A percentile compares a stretch with the other conserved stretches of the same genome.
phyloP scores from a whole-genome alignment of 345 rosid species.

The Gossypium sturtianum region DNA sequence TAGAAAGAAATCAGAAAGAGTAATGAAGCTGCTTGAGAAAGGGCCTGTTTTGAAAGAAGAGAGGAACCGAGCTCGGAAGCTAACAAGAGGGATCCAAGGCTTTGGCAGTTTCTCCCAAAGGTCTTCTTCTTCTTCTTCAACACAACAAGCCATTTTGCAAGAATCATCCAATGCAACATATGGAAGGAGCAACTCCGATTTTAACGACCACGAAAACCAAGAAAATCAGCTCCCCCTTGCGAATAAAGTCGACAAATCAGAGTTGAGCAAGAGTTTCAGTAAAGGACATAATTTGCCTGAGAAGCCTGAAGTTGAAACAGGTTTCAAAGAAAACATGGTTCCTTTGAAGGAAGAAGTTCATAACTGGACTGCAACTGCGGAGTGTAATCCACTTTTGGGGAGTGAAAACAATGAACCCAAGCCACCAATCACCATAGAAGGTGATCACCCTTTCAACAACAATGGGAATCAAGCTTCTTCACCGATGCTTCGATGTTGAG shows the following conservation, averaged over 20 bases:
- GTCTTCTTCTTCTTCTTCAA: conserved; percentile 17
- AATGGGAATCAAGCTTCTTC: conserved; percentile 23
- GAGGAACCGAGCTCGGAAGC: conserved; percentile 68
- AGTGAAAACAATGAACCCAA: conserved; percentile 17
- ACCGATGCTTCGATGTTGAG: conserved; percentile 35
- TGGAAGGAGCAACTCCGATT: conserved; percentile 54
- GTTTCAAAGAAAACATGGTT: conserved; percentile 37
- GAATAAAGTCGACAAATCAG: conserved; percentile 6
- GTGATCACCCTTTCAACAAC: conserved; percentile 39
- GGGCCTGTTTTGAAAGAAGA: conserved; percentile 66
- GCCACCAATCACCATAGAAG: conserved; percentile 19
- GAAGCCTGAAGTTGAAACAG: conserved; percentile 15
- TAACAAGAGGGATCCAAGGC: conserved; percentile 77
- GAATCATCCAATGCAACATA: conserved; percentile 30
- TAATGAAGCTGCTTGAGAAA: conserved; percentile 58
- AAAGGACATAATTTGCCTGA: conserved; percentile 1
- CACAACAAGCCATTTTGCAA: conserved; percentile 14
- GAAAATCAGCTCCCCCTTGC: conserved; percentile 4
- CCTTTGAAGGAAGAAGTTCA: conserved; percentile 28
- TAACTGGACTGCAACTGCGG: conserved; percentile 27
- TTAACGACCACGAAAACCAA: conserved; percentile 26
- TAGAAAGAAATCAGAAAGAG: conserved; percentile 67
- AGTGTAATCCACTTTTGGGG: conserved; percentile 39
- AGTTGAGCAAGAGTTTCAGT: conserved; percentile 1
- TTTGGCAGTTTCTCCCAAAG: conserved; percentile 70